A percentile compares a stretch with the other conserved stretches of the same genome.
These are phyloP conservation scores for Trichoderma brevicompactum DNA, from an alignment of 2,329 filamentous ascomycete species.

Conservation along the genomic window DNA sequence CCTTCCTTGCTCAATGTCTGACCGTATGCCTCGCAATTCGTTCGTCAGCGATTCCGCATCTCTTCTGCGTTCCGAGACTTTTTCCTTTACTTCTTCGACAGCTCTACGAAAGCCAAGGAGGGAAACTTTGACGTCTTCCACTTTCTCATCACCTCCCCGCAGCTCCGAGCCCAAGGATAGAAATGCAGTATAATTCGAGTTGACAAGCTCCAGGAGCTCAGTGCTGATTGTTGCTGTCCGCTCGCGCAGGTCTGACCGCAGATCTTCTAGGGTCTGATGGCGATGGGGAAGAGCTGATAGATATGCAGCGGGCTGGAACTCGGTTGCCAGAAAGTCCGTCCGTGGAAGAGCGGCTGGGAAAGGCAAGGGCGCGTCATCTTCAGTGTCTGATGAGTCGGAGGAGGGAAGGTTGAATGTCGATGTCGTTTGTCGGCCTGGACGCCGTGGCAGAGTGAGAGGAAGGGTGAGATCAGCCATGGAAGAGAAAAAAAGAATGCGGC, in stretches of 20 bases:
- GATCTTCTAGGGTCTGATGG: conserved; percentile 94
- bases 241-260: conserved; percentile 82
- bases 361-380: conserved; percentile 75
- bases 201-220: conserved; percentile 92
- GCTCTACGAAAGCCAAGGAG: conserved; percentile 84
- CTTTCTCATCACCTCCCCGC: conserved; percentile 84
- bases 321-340: conserved; percentile 74
- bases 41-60: conserved; percentile 66
- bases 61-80: conserved; percentile 64
- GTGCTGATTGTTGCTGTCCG: conserved; percentile 78
- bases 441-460: conserved; percentile 37
- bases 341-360: conserved; percentile 87
- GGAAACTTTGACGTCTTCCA: conserved; percentile 87
- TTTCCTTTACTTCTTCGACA: conserved; percentile 71
- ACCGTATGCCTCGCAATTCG: conserved; percentile 69
- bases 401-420: conserved; percentile 49
- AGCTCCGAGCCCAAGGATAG: conserved; percentile 80
- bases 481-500: neutral
- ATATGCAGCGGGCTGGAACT: conserved; percentile 81
- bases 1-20: conserved; percentile 64
- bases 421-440: conserved; percentile 34
- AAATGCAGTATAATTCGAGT: conserved; percentile 92
- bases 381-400: conserved; percentile 45
- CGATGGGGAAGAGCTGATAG: conserved; percentile 80
- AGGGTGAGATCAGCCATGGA: conserved; percentile 37